phyloP scores from a whole-genome alignment of 208 protist species.

The Acanthamoeba divionensis region DNA sequence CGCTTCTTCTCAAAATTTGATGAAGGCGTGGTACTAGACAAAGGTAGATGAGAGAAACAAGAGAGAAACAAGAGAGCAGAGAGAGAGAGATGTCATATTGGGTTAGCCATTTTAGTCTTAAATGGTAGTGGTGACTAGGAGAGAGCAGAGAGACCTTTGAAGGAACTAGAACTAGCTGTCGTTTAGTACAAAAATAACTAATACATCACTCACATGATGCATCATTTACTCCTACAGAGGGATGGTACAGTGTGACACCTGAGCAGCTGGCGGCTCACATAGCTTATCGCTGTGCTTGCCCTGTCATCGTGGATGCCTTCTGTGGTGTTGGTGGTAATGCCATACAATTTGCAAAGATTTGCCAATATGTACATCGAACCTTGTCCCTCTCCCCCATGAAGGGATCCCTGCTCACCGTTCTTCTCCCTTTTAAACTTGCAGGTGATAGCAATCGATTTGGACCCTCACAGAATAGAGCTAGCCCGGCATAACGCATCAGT shows the following conservation, averaged over 20 bases:
- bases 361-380: conserved; percentile 34
- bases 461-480: conserved; percentile 65
- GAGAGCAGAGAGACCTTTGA: no score
- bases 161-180: no score
- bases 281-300: conserved; percentile 37
- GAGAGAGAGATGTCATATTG: background rate
- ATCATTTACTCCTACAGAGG: background rate
- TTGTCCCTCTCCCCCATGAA: no score
- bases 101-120: background rate
- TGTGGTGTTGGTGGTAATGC: conserved; percentile 81
- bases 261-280: conserved; percentile 62
- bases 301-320: conserved; percentile 61
- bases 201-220: background rate
- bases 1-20: conserved; percentile 53
- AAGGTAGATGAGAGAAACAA: no score
- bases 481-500: conserved; percentile 77
- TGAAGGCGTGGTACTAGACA: conserved; percentile 52
- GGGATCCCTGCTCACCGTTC: no score
- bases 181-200: background rate
- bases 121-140: background rate
- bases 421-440: background rate
- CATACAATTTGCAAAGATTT: conserved; percentile 79
- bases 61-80: no score
- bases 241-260: conserved; percentile 65
- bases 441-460: conserved; percentile 81